A percentile compares a stretch with the other conserved stretches of the same genome.
Evolutionary conservation across 495 filamentous ascomycete species (phyloP).

Genomic region (Hyphodiscus hymeniophilus): DNA sequence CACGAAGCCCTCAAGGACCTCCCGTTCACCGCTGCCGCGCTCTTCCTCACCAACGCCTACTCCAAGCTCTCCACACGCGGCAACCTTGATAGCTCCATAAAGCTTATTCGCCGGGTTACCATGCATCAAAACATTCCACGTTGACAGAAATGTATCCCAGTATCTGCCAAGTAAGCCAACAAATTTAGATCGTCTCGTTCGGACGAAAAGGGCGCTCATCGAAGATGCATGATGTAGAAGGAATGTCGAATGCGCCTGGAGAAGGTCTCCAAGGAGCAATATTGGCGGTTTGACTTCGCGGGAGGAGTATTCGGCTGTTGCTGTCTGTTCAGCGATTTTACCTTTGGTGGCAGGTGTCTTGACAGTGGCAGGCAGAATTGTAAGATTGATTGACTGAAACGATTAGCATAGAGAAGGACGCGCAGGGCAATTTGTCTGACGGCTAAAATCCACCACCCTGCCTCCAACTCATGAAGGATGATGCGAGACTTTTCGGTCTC

Average conservation of each 20-base stretch:
- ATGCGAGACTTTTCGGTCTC: slow-evolving; percentile 86
- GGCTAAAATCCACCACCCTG: slow-evolving; percentile 90
- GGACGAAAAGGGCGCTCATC: slow-evolving; percentile 55
- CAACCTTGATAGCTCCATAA: slow-evolving; percentile 79
- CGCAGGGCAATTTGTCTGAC: slow-evolving; percentile 37
- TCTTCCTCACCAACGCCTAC: slow-evolving; percentile 93
- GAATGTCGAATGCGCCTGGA: slow-evolving; percentile 76
- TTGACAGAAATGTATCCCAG: slow-evolving; percentile 73
- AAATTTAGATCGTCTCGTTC: slow-evolving; percentile 39
- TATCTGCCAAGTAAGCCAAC: slow-evolving; percentile 61
- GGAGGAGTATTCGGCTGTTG: slow-evolving; percentile 66
- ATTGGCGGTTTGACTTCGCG: slow-evolving; percentile 79
- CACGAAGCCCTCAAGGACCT: slow-evolving; percentile 82
- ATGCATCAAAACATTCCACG: slow-evolving; percentile 83
- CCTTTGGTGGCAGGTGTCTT: slow-evolving; percentile 7
- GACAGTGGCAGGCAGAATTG: slow-evolving; percentile 9
- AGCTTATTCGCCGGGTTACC: slow-evolving; percentile 78
- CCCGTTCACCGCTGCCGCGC: slow-evolving; percentile 82
- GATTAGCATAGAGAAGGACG: background rate
- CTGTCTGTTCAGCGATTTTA: slow-evolving; percentile 20
- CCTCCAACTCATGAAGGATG: slow-evolving; percentile 69
- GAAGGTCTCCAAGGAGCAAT: slow-evolving; percentile 70
- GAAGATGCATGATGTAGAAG: slow-evolving; percentile 75
- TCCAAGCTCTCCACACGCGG: slow-evolving; percentile 83
- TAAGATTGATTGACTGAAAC: slow-evolving; percentile 21